Evolutionary conservation across 768 basidiomycete species (phyloP).

Genomic region (Tylopilus subfusipes): DNA sequence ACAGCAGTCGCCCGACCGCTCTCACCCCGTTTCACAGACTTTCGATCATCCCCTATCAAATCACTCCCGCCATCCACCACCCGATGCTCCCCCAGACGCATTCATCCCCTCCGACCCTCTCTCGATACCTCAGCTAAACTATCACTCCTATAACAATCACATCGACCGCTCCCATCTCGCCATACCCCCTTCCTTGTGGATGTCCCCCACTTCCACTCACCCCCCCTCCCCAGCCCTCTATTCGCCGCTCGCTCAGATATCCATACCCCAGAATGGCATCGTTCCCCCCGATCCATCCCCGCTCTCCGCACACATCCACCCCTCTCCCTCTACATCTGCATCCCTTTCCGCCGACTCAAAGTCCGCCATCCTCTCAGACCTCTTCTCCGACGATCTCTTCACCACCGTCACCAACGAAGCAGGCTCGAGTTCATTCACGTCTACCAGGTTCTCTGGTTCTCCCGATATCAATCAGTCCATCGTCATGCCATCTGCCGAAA

Average conservation of each 20-base stretch:
- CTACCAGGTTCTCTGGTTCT: conserved; percentile 64
- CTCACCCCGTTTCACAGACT: conserved; percentile 13
- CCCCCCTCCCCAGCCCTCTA: conserved; percentile 42
- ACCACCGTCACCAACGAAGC: conserved; percentile 24
- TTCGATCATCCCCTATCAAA: conserved; percentile 21
- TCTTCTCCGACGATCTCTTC: conserved; percentile 72
- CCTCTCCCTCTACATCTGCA: conserved; percentile 42
- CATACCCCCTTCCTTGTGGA: conserved; percentile 78
- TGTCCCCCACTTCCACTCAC: conserved; percentile 63
- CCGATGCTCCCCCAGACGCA: conserved; percentile 9
- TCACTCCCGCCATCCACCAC: conserved; percentile 8
- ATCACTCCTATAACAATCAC: conserved; percentile 28
- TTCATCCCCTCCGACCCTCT: conserved; percentile 19
- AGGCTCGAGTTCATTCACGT: conserved; percentile 54
- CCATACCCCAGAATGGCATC: conserved; percentile 34
- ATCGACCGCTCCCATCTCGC: conserved; percentile 51
- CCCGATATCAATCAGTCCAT: conserved; percentile 59
- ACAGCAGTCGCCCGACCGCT: background rate
- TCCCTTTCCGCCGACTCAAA: conserved; percentile 51
- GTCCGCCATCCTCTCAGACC: conserved; percentile 61
- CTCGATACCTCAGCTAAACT: conserved; percentile 19
- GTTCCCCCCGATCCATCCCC: conserved; percentile 31
- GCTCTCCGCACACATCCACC: conserved; percentile 33
- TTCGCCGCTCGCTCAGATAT: conserved; percentile 38
- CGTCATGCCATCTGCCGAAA: conserved; percentile 40